Base-by-base conservation (phyloP, 768 basidiomycete species). In the Hypholoma sublateritium region DNA sequence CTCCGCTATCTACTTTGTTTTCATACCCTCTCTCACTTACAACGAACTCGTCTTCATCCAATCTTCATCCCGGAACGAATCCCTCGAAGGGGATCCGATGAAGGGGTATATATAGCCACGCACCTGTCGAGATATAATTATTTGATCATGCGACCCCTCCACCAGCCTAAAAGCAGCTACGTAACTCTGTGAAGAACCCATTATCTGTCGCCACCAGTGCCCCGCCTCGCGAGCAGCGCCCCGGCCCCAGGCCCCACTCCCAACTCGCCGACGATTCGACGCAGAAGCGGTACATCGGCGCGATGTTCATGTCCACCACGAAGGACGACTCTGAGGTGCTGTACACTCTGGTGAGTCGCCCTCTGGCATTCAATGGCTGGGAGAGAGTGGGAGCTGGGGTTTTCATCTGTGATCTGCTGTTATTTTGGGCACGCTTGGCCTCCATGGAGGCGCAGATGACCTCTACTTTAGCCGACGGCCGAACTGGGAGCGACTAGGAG, bases 321-420 rank as follows among this genome's bases (percentile, higher is more conserved):
- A 32, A 28, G 36, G 22, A 34, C n/a, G n/a, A 56, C 53, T 24
- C 43, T 41, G 24, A 58, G 9, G 42, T 37, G 32, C 41, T 35
- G 17, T 60, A 59, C 21, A 47, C 53, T 24, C 36, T 64, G 56
- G 63, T 64, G 43, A 59, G 63, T 50, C 34, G 42, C 39, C 34
- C 34, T 24, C 12, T 21, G 11, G 12, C 14, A 11, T 32, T 43
- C 28, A 32, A 41, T 41, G 39, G 39, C 37, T 12, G 37, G 7
- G 39, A 32, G 28, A 32, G 16, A 41, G 17, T 41, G 13, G 39
- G 39, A 16, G 17, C 17, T 37, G 11, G 36, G 50, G 50, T 17
- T 35, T 19, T 17, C 48, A 17, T 13, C 5, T 7, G 19, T 32
- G 16, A 36, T 17, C 48, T n/a, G 4, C 19, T 7, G 19, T 32